Evolutionary conservation across 2,329 filamentous ascomycete species (phyloP), one percentile per base, ranked within the genome.

Genomic region (Coniochaeta hoffmannii): DNA sequence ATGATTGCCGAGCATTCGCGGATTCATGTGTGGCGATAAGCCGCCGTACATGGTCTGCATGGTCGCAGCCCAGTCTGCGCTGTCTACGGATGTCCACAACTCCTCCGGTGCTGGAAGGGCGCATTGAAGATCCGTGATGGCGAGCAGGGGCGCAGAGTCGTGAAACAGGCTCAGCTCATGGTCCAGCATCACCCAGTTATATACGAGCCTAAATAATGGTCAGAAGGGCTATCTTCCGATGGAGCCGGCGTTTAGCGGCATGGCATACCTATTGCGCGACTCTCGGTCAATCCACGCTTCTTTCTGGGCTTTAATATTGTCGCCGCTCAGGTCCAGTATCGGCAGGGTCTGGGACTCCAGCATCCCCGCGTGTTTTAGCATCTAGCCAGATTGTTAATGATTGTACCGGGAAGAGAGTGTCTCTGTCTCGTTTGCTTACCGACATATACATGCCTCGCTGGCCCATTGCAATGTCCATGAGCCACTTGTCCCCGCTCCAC

Each of bases 401-500:
- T n/a, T n/a, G n/a, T n/a, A n/a, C n/a, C n/a, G n/a, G n/a, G n/a
- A n/a, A n/a, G n/a, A n/a, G n/a, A n/a, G n/a, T n/a, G n/a, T n/a
- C n/a, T n/a, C n/a, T n/a, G n/a, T n/a, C n/a, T n/a, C n/a, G n/a
- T n/a, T n/a, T n/a, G 66, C 76, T 72, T 63, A 81, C 78, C 57
- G 85, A 79, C 57, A 87, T 78, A 66, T 89, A 89, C 83, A 88
- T 88, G 56, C 83, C 83, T 50, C 85, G 78, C 67, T 88, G 86
- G 30, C 86, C 85, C 83, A 88, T 87, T 41, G 85, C 81, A 60
- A 88, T 87, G 63, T 89, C 85, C 85, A 88, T 89, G 60, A 88
- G 82, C 85, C 86, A 88, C 69, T 88, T 88, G 67, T 89, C 86
- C 49, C 86, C 86, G 64, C 85, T 87, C 86, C 86, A 89, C 1